Percentiles rank a stretch among this genome's conserved stretches.
Evolutionary conservation across 164 flowering plant genomes (phyloP).

Genomic region (Kingdonia uniflora): DNA sequence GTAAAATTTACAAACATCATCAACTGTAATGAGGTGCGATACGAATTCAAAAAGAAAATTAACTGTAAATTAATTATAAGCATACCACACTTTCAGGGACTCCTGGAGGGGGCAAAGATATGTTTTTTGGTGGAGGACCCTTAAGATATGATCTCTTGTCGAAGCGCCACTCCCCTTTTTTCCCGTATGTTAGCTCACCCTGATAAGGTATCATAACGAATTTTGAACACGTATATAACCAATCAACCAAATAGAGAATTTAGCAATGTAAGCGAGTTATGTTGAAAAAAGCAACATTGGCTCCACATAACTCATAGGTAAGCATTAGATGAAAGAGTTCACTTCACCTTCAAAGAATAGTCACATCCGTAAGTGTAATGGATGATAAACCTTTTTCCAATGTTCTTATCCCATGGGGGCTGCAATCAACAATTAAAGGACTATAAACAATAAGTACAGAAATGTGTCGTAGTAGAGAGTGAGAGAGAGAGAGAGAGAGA

Average conservation of each 20-base stretch:
- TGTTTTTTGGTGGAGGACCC: conserved; percentile 69
- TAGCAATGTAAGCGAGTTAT: neutral
- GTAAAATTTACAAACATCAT: no score
- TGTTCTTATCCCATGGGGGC: conserved; percentile 89
- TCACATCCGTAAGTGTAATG: conserved; percentile 95
- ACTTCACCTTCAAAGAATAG: conserved; percentile 63
- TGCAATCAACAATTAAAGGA: conserved; percentile 23
- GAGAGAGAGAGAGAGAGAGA: neutral
- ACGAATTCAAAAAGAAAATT: neutral
- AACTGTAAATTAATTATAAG: neutral
- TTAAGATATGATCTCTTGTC: conserved; percentile 73
- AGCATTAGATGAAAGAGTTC: neutral
- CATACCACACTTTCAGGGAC: conserved; percentile 99
- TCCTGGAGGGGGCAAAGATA: conserved; percentile 81
- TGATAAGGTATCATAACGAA: conserved; percentile 18
- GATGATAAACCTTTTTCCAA: conserved; percentile 53
- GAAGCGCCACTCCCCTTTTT: conserved; percentile 92
- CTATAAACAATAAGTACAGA: neutral
- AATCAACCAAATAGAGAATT: neutral
- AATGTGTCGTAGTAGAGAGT: neutral
- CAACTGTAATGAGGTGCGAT: neutral
- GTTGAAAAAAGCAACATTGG: neutral
- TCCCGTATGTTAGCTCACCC: conserved; percentile 90
- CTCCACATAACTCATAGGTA: neutral
- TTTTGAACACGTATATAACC: neutral